phyloP scores from a whole-genome alignment of 1,139 yeast species.

The Williopsis jadinii region DNA sequence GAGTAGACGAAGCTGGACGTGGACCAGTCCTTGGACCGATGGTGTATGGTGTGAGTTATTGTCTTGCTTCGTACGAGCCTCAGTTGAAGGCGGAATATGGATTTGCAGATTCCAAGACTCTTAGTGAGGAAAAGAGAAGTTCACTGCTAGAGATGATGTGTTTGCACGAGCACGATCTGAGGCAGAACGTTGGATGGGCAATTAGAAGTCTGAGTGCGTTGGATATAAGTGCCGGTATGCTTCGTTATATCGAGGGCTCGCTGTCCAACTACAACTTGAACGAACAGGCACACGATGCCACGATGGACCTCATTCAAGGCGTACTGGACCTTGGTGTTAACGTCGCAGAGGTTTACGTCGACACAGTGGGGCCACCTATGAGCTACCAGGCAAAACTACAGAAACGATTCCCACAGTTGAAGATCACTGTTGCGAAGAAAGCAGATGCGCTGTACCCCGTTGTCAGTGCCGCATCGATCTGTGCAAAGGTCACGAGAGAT shows the following conservation, averaged over 20 bases:
- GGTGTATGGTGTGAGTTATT: conserved; percentile 90
- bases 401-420: conserved; percentile 58
- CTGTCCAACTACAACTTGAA: conserved; percentile 67
- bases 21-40: conserved; percentile 97
- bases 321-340: conserved; percentile 57
- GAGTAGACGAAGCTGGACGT: conserved; percentile 97
- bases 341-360: conserved; percentile 70
- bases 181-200: conserved; percentile 75
- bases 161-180: conserved; percentile 35
- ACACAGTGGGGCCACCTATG: conserved; percentile 94
- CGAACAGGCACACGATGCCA: conserved; percentile 94
- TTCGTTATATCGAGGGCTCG: conserved; percentile 29
- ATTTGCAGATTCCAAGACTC: conserved; percentile 88
- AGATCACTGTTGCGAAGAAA: conserved; percentile 84
- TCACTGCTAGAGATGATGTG: conserved; percentile 56
- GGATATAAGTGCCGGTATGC: conserved; percentile 88
- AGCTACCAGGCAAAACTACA: conserved; percentile 74
- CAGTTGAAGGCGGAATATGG: conserved; percentile 51
- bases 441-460: conserved; percentile 94
- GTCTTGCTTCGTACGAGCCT: conserved; percentile 47
- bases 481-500: conserved; percentile 95
- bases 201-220: conserved; percentile 79
- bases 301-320: conserved; percentile 65
- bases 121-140: conserved; percentile 67
- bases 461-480: conserved; percentile 94